phyloP scores from a whole-genome alignment of 345 rosid species.

The Nephelium lappaceum region DNA sequence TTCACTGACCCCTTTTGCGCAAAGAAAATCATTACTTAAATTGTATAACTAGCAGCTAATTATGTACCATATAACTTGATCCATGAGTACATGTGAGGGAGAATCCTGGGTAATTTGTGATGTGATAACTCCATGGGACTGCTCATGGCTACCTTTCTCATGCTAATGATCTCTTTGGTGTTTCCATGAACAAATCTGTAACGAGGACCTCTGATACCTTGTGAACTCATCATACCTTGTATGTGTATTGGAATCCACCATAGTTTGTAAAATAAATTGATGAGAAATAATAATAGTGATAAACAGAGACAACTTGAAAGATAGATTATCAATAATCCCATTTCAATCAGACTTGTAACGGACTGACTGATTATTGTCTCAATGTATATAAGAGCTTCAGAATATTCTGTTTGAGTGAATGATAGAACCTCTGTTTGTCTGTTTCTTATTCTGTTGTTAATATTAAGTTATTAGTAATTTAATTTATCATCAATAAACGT shows the following conservation, averaged over 20 bases:
- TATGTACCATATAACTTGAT: constrained; percentile 24
- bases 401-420: neutral
- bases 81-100: too few relatives aligned
- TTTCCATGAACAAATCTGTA: constrained; percentile 46
- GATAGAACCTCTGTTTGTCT: neutral
- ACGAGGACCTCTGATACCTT: constrained; percentile 43
- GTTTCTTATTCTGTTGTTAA: neutral
- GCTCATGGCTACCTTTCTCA: constrained; percentile 21
- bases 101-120: too few relatives aligned
- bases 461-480: too few relatives aligned
- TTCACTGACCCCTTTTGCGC: too few relatives aligned
- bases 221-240: constrained; percentile 24
- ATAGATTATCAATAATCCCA: constrained; percentile 13
- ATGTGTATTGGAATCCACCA: constrained; percentile 39
- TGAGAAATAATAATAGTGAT: constrained; percentile 13
- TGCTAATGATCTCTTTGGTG: constrained; percentile 28
- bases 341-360: too few relatives aligned
- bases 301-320: constrained; percentile 14
- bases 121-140: too few relatives aligned
- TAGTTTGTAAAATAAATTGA: constrained; percentile 23
- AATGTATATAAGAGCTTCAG: neutral
- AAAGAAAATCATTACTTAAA: neutral
- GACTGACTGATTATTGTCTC: neutral
- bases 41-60: neutral
- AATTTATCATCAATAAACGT: too few relatives aligned